These are phyloP conservation scores for Saccharata proteae DNA, from an alignment of 2,329 filamentous ascomycete genomes.

Conservation along the genomic window DNA sequence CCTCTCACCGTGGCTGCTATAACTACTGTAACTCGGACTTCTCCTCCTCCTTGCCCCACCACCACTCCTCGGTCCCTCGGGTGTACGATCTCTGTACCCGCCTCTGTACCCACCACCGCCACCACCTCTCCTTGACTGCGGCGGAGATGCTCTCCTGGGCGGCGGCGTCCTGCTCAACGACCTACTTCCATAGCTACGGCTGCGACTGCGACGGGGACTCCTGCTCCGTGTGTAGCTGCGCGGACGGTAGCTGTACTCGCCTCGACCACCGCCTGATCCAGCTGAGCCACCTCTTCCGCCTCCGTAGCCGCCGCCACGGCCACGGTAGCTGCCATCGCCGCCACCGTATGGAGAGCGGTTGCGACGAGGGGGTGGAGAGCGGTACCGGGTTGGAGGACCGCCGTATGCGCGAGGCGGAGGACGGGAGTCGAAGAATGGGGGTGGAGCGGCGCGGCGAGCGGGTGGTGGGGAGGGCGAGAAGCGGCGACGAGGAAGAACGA, in stretches of 20 bases:
- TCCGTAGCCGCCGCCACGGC: neutral
- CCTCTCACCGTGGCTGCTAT: constrained; percentile 41
- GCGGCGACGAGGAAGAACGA: constrained; percentile 72
- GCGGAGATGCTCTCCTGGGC: constrained; percentile 20
- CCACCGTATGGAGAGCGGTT: constrained; percentile 4
- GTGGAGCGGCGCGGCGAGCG: constrained; percentile 43
- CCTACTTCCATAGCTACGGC: constrained; percentile 4
- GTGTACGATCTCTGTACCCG: constrained; percentile 19
- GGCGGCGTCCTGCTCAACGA: constrained; percentile 8
- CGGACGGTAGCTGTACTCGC: constrained; percentile 20
- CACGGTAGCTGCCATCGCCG: neutral
- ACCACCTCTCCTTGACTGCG: constrained; percentile 26
- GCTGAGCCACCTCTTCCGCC: no score
- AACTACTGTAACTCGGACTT: constrained; percentile 52
- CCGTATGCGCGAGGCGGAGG: constrained; percentile 19
- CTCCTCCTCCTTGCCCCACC: constrained; percentile 34
- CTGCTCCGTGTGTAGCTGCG: constrained; percentile 12
- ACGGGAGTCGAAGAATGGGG: constrained; percentile 20
- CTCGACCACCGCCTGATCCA: neutral
- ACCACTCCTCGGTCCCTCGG: constrained; percentile 25
- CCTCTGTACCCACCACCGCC: constrained; percentile 20
- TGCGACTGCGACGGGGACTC: constrained; percentile 5
- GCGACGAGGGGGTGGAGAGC: constrained; percentile 6
- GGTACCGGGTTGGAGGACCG: constrained; percentile 3
- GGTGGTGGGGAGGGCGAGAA: constrained; percentile 70